Percentiles rank a stretch among this genome's conserved stretches.
Conservation (phyloP, 2,329 filamentous ascomycete species). For the Nannizziopsis arthrosporioides region DNA sequence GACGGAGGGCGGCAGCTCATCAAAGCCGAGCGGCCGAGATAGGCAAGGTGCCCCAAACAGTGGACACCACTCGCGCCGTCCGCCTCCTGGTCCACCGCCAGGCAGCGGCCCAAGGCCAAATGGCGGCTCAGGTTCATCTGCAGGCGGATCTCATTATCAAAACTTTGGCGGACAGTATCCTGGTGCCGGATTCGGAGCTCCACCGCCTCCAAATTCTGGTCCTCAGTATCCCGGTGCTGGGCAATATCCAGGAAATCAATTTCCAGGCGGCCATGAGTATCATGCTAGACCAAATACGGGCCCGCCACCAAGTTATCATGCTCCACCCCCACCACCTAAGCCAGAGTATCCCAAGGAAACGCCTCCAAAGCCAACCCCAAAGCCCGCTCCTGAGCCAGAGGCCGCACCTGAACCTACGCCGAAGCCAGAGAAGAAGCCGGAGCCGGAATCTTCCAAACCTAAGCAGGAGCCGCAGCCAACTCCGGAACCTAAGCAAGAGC, state of each 20-base stretch:
- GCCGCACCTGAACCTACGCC: neutral
- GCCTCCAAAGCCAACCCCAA: conserved; percentile 6
- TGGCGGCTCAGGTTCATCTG: conserved; percentile 16
- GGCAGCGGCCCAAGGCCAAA: conserved; percentile 18
- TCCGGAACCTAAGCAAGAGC: conserved; percentile 5
- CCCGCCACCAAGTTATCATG: conserved; percentile 6
- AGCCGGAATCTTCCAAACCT: conserved; percentile 13
- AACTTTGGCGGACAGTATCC: conserved; percentile 22
- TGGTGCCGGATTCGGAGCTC: conserved; percentile 19
- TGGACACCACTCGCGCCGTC: conserved; percentile 24
- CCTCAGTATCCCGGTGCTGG: conserved; percentile 25
- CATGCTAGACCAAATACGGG: conserved; percentile 5
- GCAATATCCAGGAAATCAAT: conserved; percentile 11
- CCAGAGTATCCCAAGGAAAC: conserved; percentile 4
- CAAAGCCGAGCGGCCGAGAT: conserved; percentile 12
- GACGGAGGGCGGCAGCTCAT: conserved; percentile 31
- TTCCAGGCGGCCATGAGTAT: conserved; percentile 13
- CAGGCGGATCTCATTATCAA: conserved; percentile 19
- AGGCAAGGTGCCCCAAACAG: conserved; percentile 16
- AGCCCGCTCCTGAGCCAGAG: conserved; percentile 4
- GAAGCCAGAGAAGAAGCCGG: neutral
- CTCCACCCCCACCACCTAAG: conserved; percentile 5
- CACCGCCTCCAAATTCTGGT: conserved; percentile 23
- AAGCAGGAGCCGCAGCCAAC: conserved; percentile 8
- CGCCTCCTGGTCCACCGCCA: conserved; percentile 18